Percentiles rank a stretch among this genome's conserved stretches.
Evolutionary conservation across 1,139 yeast species (phyloP).

Genomic region (Tardiomyces digboiensis): DNA sequence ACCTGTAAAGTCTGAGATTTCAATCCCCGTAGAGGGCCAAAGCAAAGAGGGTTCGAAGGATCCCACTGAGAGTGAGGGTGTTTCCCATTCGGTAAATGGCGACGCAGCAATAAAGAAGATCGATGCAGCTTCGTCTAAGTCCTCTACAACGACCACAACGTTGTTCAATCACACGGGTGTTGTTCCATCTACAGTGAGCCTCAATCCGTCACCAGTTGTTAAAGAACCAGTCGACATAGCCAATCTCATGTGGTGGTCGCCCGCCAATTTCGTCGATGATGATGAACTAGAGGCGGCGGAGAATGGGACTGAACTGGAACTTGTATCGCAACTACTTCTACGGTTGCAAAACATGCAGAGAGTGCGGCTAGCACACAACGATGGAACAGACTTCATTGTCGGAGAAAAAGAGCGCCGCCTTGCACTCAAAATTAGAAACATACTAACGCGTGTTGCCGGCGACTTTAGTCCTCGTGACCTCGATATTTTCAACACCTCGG

Average conservation of each 20-base stretch:
- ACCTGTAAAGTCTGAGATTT: conserved; percentile 1
- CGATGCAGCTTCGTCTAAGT: neutral
- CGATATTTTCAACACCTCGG: conserved; percentile 19
- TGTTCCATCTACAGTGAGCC: neutral
- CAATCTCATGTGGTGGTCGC: conserved; percentile 52
- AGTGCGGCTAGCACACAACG: conserved; percentile 36
- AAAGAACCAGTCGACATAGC: conserved; percentile 73
- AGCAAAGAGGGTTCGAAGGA: conserved; percentile 6
- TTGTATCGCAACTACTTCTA: conserved; percentile 47
- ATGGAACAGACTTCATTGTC: conserved; percentile 19
- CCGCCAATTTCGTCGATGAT: conserved; percentile 40
- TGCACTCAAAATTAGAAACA: conserved; percentile 41
- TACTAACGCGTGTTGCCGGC: conserved; percentile 37
- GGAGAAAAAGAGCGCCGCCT: conserved; percentile 37
- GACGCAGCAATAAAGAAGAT: too few relatives aligned
- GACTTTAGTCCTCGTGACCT: conserved; percentile 18
- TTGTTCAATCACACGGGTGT: neutral
- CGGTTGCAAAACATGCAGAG: conserved; percentile 58
- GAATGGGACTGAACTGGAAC: conserved; percentile 38
- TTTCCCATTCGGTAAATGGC: too few relatives aligned
- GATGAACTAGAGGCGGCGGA: conserved; percentile 43
- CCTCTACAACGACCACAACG: neutral
- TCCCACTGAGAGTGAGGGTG: too few relatives aligned
- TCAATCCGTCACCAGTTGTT: conserved; percentile 22
- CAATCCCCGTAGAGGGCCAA: conserved; percentile 5